phyloP scores from a whole-genome alignment of 1,284 basidiomycete genomes.

The Tranzscheliella williamsii region DNA sequence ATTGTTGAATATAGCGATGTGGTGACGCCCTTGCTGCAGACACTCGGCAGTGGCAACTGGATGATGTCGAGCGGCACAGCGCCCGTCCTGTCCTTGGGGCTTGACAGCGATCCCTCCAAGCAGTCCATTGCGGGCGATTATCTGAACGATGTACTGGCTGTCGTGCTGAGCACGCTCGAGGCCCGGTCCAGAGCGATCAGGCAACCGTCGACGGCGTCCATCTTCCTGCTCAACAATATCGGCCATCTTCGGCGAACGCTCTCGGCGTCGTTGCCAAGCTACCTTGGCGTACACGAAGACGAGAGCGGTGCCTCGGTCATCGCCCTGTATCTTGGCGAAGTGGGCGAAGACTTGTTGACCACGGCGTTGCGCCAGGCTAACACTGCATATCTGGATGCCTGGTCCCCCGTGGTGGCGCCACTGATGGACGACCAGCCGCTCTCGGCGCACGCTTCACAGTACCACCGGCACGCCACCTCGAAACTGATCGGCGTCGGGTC shows the following conservation, averaged over 20 bases:
- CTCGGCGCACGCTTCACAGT: conserved; percentile 12
- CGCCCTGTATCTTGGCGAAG: conserved; percentile 32
- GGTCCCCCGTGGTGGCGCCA: conserved; percentile 48
- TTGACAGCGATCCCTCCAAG: conserved; percentile 33
- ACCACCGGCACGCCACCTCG: conserved; percentile 35
- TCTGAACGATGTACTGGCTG: conserved; percentile 45
- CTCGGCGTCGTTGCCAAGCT: conserved; percentile 14
- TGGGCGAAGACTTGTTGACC: conserved; percentile 43
- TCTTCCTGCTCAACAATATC: conserved; percentile 55
- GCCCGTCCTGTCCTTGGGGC: conserved; percentile 42
- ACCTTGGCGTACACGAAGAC: conserved; percentile 15
- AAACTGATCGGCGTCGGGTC: conserved; percentile 49
- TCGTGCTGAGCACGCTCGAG: conserved; percentile 43
- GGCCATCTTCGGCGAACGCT: conserved; percentile 39
- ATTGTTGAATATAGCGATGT: conserved; percentile 53
- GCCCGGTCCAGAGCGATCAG: conserved; percentile 45
- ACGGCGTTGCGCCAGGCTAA: conserved; percentile 45
- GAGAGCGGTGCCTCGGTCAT: conserved; percentile 16
- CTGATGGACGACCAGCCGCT: conserved; percentile 49
- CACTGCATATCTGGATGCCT: conserved; percentile 52
- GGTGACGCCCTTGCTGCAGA: conserved; percentile 40
- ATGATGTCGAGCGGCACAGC: conserved; percentile 50
- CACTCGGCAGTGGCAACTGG: conserved; percentile 53
- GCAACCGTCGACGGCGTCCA: conserved; percentile 47
- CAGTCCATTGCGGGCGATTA: conserved; percentile 41